These are phyloP conservation scores for Paramecium pentaurelia DNA, from an alignment of 73 alveolate species.

Conservation along the genomic window DNA sequence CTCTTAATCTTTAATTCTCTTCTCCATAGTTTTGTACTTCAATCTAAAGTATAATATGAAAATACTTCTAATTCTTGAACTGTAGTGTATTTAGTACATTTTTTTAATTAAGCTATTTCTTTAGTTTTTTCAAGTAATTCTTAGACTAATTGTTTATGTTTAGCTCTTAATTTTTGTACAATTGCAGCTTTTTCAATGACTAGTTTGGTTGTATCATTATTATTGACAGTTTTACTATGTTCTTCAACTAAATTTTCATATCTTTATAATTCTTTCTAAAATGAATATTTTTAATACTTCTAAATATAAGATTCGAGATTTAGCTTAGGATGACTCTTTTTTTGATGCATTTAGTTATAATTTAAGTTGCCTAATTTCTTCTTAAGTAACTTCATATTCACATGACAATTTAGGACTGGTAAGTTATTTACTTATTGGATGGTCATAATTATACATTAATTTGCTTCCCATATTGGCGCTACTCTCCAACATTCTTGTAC, in stretches of 20 bases:
- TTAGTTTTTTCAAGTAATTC: conserved; percentile 34
- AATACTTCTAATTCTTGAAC: background rate
- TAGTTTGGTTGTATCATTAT: background rate
- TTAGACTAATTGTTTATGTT: conserved; percentile 25
- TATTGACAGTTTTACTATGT: background rate
- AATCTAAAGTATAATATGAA: background rate
- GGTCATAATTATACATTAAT: background rate
- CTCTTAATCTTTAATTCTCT: background rate
- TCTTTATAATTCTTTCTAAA: conserved; percentile 28
- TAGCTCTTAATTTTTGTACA: background rate
- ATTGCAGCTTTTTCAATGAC: background rate
- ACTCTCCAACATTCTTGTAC: background rate
- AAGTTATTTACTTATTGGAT: background rate
- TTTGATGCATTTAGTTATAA: background rate
- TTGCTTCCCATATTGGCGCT: conserved; percentile 1
- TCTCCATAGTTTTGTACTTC: background rate
- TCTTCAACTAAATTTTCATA: conserved; percentile 20
- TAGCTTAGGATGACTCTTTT: background rate
- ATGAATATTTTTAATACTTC: background rate
- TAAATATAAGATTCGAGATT: background rate
- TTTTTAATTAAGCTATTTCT: background rate
- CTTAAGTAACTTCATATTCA: background rate
- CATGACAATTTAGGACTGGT: background rate
- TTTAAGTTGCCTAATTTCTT: background rate
- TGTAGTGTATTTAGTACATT: background rate